A percentile compares a stretch with the other conserved stretches of the same genome.
phyloP scores from a whole-genome alignment of 345 rosid species.

The Heritiera fomes region DNA sequence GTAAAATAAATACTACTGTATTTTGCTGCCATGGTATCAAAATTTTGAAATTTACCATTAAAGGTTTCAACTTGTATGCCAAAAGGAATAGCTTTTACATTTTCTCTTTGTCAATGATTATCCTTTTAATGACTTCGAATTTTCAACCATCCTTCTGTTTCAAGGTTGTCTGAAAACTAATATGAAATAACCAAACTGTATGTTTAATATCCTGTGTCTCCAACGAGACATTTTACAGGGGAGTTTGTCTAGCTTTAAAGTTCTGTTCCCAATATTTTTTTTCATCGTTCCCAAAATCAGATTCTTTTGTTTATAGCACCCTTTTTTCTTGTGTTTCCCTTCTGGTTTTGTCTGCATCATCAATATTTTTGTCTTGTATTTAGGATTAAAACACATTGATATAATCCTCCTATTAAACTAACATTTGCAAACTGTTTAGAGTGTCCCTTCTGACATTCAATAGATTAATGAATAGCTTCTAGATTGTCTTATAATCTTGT shows the following conservation, averaged over 20 bases:
- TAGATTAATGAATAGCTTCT: neutral
- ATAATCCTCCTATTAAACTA: neutral
- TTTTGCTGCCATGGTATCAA: neutral
- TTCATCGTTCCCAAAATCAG: conserved; percentile 19
- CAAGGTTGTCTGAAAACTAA: neutral
- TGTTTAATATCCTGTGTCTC: neutral
- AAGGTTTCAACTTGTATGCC: neutral
- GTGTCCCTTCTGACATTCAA: conserved; percentile 5
- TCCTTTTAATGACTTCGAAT: conserved; percentile 11
- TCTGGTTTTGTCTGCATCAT: neutral
- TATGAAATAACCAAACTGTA: neutral
- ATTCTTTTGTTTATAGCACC: conserved; percentile 13
- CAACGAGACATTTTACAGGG: conserved; percentile 6
- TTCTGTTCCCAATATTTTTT: neutral
- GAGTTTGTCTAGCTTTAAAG: conserved; percentile 5
- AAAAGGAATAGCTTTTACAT: conserved; percentile 2
- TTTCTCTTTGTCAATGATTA: conserved; percentile 9
- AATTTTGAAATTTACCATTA: neutral
- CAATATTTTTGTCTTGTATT: neutral
- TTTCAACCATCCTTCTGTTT: conserved; percentile 1
- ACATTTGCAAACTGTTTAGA: neutral
- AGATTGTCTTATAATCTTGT: no score
- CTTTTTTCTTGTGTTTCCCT: neutral
- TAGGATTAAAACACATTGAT: neutral
- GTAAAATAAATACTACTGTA: neutral